These are phyloP conservation scores for Verticillium dahliae DNA, from an alignment of 2,329 filamentous ascomycete species.

Conservation along the genomic window DNA sequence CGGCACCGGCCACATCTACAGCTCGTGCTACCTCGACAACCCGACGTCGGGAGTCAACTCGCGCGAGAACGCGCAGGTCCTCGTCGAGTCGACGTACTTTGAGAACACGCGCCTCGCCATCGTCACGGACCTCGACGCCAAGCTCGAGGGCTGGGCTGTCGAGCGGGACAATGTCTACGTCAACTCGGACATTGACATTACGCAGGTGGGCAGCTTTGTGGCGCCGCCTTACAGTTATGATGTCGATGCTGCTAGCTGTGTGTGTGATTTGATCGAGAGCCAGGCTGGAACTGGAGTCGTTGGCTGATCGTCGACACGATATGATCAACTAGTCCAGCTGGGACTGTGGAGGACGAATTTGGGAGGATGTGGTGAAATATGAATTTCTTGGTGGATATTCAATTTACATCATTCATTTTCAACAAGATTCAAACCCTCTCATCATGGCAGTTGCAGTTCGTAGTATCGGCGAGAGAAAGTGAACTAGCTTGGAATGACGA, in stretches of 20 bases:
- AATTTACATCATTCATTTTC: too few relatives aligned
- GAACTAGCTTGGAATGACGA: too few relatives aligned
- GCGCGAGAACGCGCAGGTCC: constrained; percentile 42
- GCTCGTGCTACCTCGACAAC: constrained; percentile 41
- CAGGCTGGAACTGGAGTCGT: constrained; percentile 10
- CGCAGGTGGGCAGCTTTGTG: constrained; percentile 22
- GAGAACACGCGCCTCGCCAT: constrained; percentile 32
- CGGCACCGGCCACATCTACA: constrained; percentile 53
- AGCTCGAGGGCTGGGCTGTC: constrained; percentile 35
- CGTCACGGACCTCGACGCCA: constrained; percentile 5
- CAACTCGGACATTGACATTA: constrained; percentile 24
- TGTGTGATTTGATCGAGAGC: constrained; percentile 12
- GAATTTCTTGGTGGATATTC: too few relatives aligned
- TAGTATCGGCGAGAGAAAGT: too few relatives aligned
- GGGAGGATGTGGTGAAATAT: too few relatives aligned
- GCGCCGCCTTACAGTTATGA: constrained; percentile 25
- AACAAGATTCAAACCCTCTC: too few relatives aligned
- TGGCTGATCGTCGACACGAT: neutral
- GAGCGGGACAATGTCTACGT: constrained; percentile 37
- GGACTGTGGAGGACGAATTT: neutral
- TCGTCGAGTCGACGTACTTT: constrained; percentile 46
- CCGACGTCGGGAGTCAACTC: constrained; percentile 44
- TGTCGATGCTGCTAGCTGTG: constrained; percentile 11
- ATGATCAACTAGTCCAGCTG: too few relatives aligned
- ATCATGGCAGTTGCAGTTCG: too few relatives aligned